A percentile compares a stretch with the other conserved stretches of the same genome.
phyloP scores from a whole-genome alignment of 2,329 filamentous ascomycete genomes.

The Fusarium secorum region DNA sequence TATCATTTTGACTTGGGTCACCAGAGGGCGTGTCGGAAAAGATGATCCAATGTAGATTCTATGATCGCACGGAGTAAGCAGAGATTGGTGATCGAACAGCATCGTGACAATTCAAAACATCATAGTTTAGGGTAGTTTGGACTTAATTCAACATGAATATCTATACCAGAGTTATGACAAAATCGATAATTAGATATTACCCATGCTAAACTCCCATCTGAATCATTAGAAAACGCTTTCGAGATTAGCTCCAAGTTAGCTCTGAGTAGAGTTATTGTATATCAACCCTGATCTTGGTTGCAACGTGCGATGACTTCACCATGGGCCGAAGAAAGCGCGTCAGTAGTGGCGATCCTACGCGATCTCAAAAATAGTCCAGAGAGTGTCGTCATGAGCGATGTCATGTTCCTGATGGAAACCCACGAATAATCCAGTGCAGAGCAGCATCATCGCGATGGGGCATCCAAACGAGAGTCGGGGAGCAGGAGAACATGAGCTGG shows the following conservation, averaged over 20 bases:
- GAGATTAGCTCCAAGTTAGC: background rate
- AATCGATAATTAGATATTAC: background rate
- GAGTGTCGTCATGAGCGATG: constrained; percentile 17
- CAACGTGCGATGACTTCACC: constrained; percentile 10
- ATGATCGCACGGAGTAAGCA: background rate
- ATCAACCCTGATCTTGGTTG: background rate
- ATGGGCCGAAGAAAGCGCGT: background rate
- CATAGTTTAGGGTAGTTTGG: constrained; percentile 10
- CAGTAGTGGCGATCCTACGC: background rate
- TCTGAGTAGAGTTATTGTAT: background rate
- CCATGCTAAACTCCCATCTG: background rate
- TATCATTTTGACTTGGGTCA: background rate
- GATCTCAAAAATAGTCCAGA: background rate
- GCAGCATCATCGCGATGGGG: background rate
- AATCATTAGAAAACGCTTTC: background rate
- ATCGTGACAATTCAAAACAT: background rate
- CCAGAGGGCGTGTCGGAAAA: background rate
- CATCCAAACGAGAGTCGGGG: background rate
- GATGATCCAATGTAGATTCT: background rate
- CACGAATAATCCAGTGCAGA: background rate
- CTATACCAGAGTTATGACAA: background rate
- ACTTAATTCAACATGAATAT: no score
- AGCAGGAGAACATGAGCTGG: background rate
- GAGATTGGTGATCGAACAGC: background rate
- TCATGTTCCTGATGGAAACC: constrained; percentile 7